phyloP scores from a whole-genome alignment of 257 asterid species.

The Scutellaria minor region DNA sequence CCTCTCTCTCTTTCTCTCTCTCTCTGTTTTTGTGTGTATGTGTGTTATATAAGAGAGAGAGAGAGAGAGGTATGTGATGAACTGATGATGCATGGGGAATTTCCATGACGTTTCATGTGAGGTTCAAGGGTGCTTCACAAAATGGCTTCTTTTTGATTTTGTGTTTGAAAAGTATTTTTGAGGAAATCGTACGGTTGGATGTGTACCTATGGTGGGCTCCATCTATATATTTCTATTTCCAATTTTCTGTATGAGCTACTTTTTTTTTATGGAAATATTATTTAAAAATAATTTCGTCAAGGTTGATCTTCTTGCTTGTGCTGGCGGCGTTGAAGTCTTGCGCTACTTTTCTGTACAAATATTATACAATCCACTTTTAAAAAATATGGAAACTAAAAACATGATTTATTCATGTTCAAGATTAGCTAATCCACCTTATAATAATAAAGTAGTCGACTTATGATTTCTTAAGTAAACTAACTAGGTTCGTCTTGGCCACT shows the following conservation, averaged over 20 bases:
- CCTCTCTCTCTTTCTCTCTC: no score
- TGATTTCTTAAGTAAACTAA: neutral
- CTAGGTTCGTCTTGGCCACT: no score
- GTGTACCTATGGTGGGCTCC: slow-evolving; percentile 11
- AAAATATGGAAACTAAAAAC: no score
- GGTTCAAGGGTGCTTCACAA: slow-evolving; percentile 53
- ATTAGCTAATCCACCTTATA: neutral
- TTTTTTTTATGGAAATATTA: neutral
- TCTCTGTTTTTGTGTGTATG: neutral
- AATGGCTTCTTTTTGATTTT: slow-evolving; percentile 33
- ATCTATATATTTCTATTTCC: neutral
- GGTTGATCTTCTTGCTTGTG: slow-evolving; percentile 17
- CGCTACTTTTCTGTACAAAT: slow-evolving; percentile 12
- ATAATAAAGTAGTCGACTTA: neutral
- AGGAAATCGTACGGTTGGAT: slow-evolving; percentile 47
- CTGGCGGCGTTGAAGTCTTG: slow-evolving; percentile 39
- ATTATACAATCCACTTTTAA: no score
- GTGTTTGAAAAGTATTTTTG: slow-evolving; percentile 53
- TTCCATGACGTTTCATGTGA: slow-evolving; percentile 68
- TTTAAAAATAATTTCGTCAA: slow-evolving; percentile 13
- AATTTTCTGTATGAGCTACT: neutral
- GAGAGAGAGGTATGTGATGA: neutral
- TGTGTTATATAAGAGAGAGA: neutral
- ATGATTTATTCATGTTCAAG: neutral
- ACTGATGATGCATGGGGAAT: slow-evolving; percentile 43